phyloP scores from a whole-genome alignment of 2,329 filamentous ascomycete species.

The Diplodia scrobiculata region DNA sequence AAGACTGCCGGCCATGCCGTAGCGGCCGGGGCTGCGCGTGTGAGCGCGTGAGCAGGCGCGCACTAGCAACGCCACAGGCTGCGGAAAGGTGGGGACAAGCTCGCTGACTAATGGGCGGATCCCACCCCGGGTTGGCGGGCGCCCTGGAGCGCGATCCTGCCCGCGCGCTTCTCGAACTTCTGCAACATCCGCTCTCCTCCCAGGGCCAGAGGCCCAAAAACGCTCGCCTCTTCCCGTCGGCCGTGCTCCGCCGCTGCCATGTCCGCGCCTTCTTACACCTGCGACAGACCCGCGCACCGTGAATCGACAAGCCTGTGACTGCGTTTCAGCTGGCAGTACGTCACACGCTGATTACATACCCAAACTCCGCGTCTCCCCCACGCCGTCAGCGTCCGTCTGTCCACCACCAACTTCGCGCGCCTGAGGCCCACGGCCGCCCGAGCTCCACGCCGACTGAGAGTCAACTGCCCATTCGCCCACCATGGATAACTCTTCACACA shows the following conservation, averaged over 20 bases:
- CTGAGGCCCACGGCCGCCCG: slow-evolving; percentile 10
- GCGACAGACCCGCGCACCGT: slow-evolving; percentile 30
- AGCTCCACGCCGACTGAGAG: not conserved
- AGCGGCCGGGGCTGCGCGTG: not conserved
- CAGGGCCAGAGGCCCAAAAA: slow-evolving; percentile 13
- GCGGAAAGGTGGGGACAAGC: slow-evolving; percentile 6
- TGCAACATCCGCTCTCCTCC: slow-evolving; percentile 31
- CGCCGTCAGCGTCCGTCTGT: slow-evolving; percentile 31
- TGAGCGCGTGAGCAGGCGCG: slow-evolving; percentile 14
- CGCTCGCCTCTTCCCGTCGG: slow-evolving; percentile 32
- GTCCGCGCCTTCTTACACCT: slow-evolving; percentile 33
- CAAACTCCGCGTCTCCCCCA: slow-evolving; percentile 16
- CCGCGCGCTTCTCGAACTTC: not conserved
- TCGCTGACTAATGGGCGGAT: slow-evolving; percentile 23
- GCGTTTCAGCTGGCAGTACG: slow-evolving; percentile 21
- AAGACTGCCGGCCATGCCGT: not conserved
- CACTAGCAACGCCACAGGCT: not conserved
- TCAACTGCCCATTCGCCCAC: slow-evolving; percentile 22
- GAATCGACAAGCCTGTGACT: slow-evolving; percentile 23
- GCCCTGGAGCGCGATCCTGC: slow-evolving; percentile 17
- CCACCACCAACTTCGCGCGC: slow-evolving; percentile 23
- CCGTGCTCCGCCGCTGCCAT: slow-evolving; percentile 38
- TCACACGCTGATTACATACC: slow-evolving; percentile 36
- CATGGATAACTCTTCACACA: slow-evolving; percentile 39
- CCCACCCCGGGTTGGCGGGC: slow-evolving; percentile 8